These are phyloP conservation scores for Puccinia novopanici DNA, from an alignment of 1,284 basidiomycete genomes.

Conservation along the genomic window DNA sequence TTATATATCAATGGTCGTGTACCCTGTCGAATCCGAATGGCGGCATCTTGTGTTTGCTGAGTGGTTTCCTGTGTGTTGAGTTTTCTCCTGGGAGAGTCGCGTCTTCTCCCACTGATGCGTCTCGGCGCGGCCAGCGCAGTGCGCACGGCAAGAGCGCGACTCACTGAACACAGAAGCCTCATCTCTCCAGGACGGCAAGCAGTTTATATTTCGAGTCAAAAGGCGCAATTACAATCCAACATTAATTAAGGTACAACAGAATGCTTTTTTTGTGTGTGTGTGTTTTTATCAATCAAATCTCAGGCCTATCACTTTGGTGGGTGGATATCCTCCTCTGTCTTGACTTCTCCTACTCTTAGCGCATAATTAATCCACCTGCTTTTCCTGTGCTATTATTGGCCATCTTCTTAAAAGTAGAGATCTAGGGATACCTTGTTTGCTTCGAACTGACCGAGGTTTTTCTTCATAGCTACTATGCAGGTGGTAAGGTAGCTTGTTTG, in stretches of 20 bases:
- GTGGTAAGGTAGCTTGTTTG: slow-evolving; percentile 27
- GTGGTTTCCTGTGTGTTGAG: too few species aligned
- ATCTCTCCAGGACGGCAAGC: too few species aligned
- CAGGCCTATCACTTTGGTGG: not conserved
- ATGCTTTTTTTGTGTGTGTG: not conserved
- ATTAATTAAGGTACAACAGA: slow-evolving; percentile 18
- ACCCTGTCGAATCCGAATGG: slow-evolving; percentile 51
- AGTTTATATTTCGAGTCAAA: not conserved
- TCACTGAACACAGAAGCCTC: too few species aligned
- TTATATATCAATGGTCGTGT: not conserved
- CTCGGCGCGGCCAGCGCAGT: too few species aligned
- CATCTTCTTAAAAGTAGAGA: too few species aligned
- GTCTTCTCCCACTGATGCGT: too few species aligned
- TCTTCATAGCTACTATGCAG: not conserved
- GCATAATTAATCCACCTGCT: not conserved
- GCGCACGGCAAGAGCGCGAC: too few species aligned
- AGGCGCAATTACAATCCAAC: not conserved
- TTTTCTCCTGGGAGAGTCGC: too few species aligned
- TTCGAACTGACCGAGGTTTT: not conserved
- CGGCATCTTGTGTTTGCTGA: slow-evolving; percentile 30
- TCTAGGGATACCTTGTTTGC: too few species aligned
- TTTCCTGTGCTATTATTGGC: not conserved
- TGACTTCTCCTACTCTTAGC: not conserved
- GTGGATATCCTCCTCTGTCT: too few species aligned
- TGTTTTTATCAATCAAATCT: slow-evolving; percentile 14